Conservation (phyloP, 2,329 filamentous ascomycete genomes). For the Arthroderma uncinatum region DNA sequence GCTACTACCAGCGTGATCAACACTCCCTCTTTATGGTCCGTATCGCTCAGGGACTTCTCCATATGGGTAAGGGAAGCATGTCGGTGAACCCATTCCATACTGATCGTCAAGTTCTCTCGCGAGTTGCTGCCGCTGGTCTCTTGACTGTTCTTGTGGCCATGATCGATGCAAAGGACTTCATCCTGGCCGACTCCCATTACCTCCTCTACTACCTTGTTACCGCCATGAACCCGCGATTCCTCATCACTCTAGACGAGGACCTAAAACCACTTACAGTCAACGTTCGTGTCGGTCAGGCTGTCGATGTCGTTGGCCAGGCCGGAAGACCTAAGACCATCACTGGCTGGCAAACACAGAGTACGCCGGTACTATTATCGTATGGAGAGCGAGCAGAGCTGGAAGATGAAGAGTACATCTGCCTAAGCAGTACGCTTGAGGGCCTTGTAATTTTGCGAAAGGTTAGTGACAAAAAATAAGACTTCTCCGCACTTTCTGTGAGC, state of each 20-base stretch:
- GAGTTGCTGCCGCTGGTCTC: slow-evolving; percentile 78
- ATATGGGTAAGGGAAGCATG: slow-evolving; percentile 98
- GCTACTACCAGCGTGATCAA: slow-evolving; percentile 95
- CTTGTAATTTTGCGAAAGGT: slow-evolving; percentile 96
- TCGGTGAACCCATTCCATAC: slow-evolving; percentile 98
- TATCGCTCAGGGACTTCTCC: slow-evolving; percentile 90
- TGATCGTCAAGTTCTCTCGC: slow-evolving; percentile 86
- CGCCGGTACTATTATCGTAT: slow-evolving; percentile 87
- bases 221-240: slow-evolving; percentile 92
- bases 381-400: slow-evolving; percentile 94
- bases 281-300: slow-evolving; percentile 92
- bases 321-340: slow-evolving; percentile 98
- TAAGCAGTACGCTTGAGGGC: slow-evolving; percentile 85
- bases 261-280: slow-evolving; percentile 90
- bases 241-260: slow-evolving; percentile 90
- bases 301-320: slow-evolving; percentile 94
- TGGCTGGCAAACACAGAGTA: slow-evolving; percentile 98
- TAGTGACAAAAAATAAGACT: slow-evolving; percentile 25
- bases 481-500: neutral
- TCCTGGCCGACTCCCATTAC: slow-evolving; percentile 67
- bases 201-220: slow-evolving; percentile 95
- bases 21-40: slow-evolving; percentile 98
- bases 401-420: slow-evolving; percentile 90
- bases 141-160: slow-evolving; percentile 83
- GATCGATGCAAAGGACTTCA: slow-evolving; percentile 86